Evolutionary conservation across 2,329 filamentous ascomycete species (phyloP), one percentile per base, ranked within the genome.

Genomic region (Parasarocladium wereldwijsianum): DNA sequence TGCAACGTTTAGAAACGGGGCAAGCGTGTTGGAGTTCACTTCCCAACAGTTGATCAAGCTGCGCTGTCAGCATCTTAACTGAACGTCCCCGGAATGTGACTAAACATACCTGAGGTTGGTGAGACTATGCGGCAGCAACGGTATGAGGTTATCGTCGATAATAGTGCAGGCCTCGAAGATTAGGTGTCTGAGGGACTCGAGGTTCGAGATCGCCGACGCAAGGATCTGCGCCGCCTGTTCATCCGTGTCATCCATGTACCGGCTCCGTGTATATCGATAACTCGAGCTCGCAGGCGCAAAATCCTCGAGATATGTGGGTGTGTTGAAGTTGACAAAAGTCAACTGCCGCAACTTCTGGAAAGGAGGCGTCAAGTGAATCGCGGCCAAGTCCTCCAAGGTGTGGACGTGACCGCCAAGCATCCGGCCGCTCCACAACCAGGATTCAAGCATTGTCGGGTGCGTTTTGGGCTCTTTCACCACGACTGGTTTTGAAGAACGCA

Each of bases 1-100:
- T 41, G 82, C 73, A 1, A 66, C 66, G 5, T 60, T 46, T 23
- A 94, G 61, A 43, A 79, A 93, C 0, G 52, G 47, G 16, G 62
- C 56, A 14, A 94, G 54, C 34, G 74, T 65, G 4, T 73, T 63
- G 1, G 82, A 77, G 4, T 64, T 72, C 8, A 93, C 54, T 36
- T 80, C 71, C 54, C 76, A 76, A 45, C 85, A 94, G 41, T 90
- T 87, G 39, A 75, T 70, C 11, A 94, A 58, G 38, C 77, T 77
- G 4, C n/a, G n/a, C n/a, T n/a, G n/a, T n/a, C n/a, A n/a, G n/a
- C n/a, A n/a, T n/a, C n/a, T n/a, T n/a, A n/a, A n/a, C n/a, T n/a
- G n/a, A n/a, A n/a, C n/a, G n/a, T n/a, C n/a, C n/a, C n/a, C n/a
- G n/a, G n/a, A n/a, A n/a, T n/a, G n/a, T n/a, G n/a, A n/a, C n/a